Base-by-base conservation (phyloP, 2,329 filamentous ascomycete species). In the Magnaporthiopsis rhizophila region DNA sequence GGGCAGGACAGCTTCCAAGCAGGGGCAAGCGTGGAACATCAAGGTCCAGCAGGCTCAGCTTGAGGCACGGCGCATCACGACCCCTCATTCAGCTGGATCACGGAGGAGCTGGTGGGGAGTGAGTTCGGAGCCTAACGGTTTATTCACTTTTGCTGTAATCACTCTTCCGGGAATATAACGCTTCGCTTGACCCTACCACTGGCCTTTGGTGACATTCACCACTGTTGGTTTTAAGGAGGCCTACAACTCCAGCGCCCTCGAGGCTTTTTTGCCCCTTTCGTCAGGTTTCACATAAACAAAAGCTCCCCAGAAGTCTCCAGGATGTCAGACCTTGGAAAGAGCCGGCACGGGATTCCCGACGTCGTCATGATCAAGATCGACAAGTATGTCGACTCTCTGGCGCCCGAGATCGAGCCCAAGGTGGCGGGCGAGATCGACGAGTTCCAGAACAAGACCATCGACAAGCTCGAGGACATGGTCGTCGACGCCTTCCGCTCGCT, bases 381-480 rank as follows among this genome's bases (percentile, higher is more conserved):
- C 72, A 74, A 78, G 21, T 80, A 80, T 62, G 78, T 80, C 69
- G 78, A 80, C 73, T 79, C 78, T 0, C 76, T 80, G 4, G 76
- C 76, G 2, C 78, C 78, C 7, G 76, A 80, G 68, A 79, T 80
- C 64, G 77, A 79, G 66, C 78, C 78, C 69, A 78, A 76, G 74
- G 79, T 80, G 70, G 71, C 76, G 18, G 65, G 73, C 18, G 78
- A 80, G 72, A 74, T 80, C 61, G 77, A 80, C 62, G 66, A 69
- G 7, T 80, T 80, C 66, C 78, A 80, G 67, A 69, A 72, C 62
- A 78, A 77, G 69, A 80, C 78, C 66, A 78, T 80, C 69, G 78
- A 80, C 69, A 75, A 71, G 24, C 68, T 80, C n/a, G 78, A 80
- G 66, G 69, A 70, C n/a, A 75, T 80, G 67, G 74, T 80, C 65